Evolutionary conservation across 1,284 basidiomycete genomes (phyloP).

Genomic region (Blastosporella zonata): DNA sequence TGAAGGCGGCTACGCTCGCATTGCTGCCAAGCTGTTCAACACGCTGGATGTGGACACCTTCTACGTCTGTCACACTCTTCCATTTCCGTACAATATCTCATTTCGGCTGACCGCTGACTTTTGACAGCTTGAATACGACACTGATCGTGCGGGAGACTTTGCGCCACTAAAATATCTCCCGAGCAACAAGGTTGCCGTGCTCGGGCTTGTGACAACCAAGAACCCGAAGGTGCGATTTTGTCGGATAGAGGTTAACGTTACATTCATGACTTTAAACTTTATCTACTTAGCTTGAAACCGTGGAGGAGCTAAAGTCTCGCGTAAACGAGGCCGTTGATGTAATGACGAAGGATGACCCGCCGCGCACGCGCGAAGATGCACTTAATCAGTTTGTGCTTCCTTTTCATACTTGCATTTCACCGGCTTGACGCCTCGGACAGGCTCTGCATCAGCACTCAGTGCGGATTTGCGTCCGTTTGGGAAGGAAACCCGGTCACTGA

Average conservation of each 20-base stretch:
- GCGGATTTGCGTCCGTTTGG: conserved; percentile 70
- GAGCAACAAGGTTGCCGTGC: conserved; percentile 62
- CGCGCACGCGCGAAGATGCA: conserved; percentile 52
- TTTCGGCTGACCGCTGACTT: conserved; percentile 4
- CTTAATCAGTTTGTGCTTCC: conserved; percentile 51
- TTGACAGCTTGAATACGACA: conserved; percentile 73
- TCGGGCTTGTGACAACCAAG: conserved; percentile 77
- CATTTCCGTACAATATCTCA: conserved; percentile 1
- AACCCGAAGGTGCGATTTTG: conserved; percentile 44
- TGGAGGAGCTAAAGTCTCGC: conserved; percentile 53
- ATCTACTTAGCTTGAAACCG: conserved; percentile 52
- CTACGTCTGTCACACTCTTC: conserved; percentile 45
- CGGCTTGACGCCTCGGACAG: conserved; percentile 29
- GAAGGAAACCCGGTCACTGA: conserved; percentile 62
- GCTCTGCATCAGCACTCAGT: conserved; percentile 70
- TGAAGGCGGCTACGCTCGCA: conserved; percentile 73
- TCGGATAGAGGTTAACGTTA: neutral
- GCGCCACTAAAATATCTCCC: conserved; percentile 66
- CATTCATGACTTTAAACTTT: neutral
- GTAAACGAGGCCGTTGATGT: conserved; percentile 63
- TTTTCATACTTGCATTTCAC: conserved; percentile 2
- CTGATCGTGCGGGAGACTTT: conserved; percentile 69
- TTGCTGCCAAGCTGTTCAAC: conserved; percentile 73
- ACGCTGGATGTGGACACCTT: conserved; percentile 73
- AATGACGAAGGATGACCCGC: conserved; percentile 49